A percentile compares a stretch with the other conserved stretches of the same genome.
phyloP scores from a whole-genome alignment of 2,329 filamentous ascomycete species.

The Cucurbitaria berberidis region DNA sequence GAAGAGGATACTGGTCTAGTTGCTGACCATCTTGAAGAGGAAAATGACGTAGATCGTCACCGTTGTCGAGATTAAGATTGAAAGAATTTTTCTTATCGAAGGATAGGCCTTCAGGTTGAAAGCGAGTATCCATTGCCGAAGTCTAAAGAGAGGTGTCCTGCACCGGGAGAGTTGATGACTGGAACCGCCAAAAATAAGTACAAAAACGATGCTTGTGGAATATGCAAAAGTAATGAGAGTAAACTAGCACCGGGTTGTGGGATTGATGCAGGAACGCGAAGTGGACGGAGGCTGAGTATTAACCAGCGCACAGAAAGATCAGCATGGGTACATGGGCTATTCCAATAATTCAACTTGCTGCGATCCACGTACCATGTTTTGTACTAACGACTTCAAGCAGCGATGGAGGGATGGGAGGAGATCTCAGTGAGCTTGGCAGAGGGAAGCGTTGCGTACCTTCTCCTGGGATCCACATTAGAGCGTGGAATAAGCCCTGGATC shows the following conservation, averaged over 20 bases:
- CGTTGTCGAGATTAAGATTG: conserved; percentile 26
- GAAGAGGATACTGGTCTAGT: conserved; percentile 2
- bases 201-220: conserved; percentile 19
- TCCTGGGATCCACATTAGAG: conserved; percentile 39
- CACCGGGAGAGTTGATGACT: conserved; percentile 32
- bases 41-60: conserved; percentile 14
- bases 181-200: conserved; percentile 23
- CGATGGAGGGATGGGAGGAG: conserved; percentile 31
- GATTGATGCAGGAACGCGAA: conserved; percentile 22
- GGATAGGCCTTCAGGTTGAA: conserved; percentile 33
- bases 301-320: conserved; percentile 28
- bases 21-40: conserved; percentile 5
- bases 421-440: conserved; percentile 38
- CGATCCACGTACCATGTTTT: conserved; percentile 34
- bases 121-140: conserved; percentile 40
- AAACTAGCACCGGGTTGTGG: conserved; percentile 35
- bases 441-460: conserved; percentile 39
- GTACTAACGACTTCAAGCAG: conserved; percentile 26
- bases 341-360: conserved; percentile 34
- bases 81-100: conserved; percentile 32
- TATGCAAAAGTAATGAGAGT: conserved; percentile 15
- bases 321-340: conserved; percentile 18
- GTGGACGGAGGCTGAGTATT: conserved; percentile 30
- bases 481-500: conserved; percentile 36
- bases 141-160: conserved; percentile 37